Percentiles rank a stretch among this genome's conserved stretches.
These are phyloP conservation scores for Saitozyma sp. DNA, from an alignment of 768 basidiomycete genomes.

Conservation along the genomic window DNA sequence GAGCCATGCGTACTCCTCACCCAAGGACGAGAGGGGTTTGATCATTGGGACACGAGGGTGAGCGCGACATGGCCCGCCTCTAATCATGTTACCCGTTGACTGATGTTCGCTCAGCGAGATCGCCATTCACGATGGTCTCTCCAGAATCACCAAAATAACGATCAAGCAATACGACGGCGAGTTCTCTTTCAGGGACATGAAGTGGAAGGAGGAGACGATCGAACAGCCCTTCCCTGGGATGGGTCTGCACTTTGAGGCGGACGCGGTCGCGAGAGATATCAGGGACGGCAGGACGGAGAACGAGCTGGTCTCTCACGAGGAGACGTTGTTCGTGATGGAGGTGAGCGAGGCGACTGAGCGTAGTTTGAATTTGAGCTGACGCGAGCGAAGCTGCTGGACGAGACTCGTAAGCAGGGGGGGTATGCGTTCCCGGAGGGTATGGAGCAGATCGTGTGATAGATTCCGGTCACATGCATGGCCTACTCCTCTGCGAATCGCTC, in stretches of 20 bases:
- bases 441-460: slow-evolving; percentile 16
- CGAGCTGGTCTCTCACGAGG: slow-evolving; percentile 19
- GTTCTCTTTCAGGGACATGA: slow-evolving; percentile 11
- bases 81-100: neutral
- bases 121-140: slow-evolving; percentile 25
- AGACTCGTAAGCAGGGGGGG: slow-evolving; percentile 38
- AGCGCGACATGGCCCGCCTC: slow-evolving; percentile 1
- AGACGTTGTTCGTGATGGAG: slow-evolving; percentile 42
- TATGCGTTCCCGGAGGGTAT: slow-evolving; percentile 33
- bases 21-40: slow-evolving; percentile 15
- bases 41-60: slow-evolving; percentile 42
- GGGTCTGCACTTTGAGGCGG: slow-evolving; percentile 41
- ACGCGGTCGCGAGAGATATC: slow-evolving; percentile 35
- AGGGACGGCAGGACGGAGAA: slow-evolving; percentile 27
- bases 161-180: neutral
- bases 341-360: too few species aligned
- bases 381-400: slow-evolving; percentile 22
- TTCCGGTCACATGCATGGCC: too few species aligned
- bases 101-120: slow-evolving; percentile 25
- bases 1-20: slow-evolving; percentile 20
- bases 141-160: slow-evolving; percentile 21
- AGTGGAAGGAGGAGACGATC: slow-evolving; percentile 3
- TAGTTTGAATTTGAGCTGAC: too few species aligned
- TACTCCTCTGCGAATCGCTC: too few species aligned
- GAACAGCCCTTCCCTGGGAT: slow-evolving; percentile 28